A percentile compares a stretch with the other conserved stretches of the same genome.
Conservation (phyloP, 2,329 filamentous ascomycete genomes). For the Colletotrichum aenigma region DNA sequence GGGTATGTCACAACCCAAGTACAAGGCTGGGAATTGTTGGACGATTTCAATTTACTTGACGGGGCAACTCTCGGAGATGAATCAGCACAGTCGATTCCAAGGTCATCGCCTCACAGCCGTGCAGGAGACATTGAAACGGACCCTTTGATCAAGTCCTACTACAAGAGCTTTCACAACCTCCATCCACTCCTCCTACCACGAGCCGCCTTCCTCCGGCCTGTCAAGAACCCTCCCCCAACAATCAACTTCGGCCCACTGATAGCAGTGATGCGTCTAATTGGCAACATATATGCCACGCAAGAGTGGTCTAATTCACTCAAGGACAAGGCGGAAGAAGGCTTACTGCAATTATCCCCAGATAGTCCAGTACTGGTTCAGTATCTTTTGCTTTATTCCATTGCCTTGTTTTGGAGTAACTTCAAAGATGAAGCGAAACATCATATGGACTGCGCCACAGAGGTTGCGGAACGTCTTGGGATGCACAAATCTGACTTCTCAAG, state of each 20-base stretch:
- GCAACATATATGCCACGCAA: conserved; percentile 31
- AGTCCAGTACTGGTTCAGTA: conserved; percentile 37
- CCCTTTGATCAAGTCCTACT: conserved; percentile 35
- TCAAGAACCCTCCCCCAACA: neutral
- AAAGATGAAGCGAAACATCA: conserved; percentile 27
- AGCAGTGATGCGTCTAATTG: conserved; percentile 35
- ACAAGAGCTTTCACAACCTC: conserved; percentile 35
- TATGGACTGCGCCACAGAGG: conserved; percentile 53
- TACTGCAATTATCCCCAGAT: neutral
- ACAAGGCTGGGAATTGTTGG: neutral
- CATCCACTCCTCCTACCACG: conserved; percentile 33
- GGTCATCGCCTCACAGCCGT: neutral
- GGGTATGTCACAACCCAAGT: neutral
- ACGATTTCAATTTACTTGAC: neutral
- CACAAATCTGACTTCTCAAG: conserved; percentile 59
- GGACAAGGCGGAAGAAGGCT: neutral
- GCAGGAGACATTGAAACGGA: conserved; percentile 19
- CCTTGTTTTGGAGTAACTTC: conserved; percentile 35
- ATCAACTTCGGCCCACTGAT: conserved; percentile 25
- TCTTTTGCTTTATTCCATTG: conserved; percentile 39
- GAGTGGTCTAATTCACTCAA: conserved; percentile 8
- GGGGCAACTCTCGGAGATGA: neutral
- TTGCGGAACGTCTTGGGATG: conserved; percentile 67
- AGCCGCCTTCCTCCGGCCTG: conserved; percentile 15
- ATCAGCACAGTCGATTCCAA: neutral